These are phyloP conservation scores for Albatrellus ellisii DNA, from an alignment of 768 basidiomycete genomes.

Conservation along the genomic window DNA sequence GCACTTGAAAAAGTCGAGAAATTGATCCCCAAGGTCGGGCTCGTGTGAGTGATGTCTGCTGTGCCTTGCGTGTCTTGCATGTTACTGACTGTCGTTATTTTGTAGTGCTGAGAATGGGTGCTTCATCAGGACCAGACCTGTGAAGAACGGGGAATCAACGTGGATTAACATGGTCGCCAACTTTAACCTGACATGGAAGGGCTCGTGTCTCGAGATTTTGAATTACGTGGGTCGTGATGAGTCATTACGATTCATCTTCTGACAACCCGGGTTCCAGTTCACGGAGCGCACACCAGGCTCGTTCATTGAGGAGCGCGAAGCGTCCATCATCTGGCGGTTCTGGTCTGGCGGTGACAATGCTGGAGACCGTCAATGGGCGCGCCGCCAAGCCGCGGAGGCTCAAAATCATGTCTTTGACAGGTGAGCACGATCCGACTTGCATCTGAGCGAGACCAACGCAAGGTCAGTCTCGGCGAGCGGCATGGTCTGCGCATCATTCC, in stretches of 20 bases:
- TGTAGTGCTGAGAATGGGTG: constrained; percentile 78
- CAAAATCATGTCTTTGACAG: constrained; percentile 88
- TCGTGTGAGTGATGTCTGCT: constrained; percentile 41
- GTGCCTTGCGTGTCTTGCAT: neutral
- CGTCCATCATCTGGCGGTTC: constrained; percentile 78
- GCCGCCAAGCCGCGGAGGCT: constrained; percentile 78
- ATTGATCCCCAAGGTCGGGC: constrained; percentile 53
- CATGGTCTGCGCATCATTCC: constrained; percentile 79
- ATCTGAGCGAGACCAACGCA: neutral
- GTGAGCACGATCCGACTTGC: constrained; percentile 17
- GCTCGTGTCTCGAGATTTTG: constrained; percentile 67
- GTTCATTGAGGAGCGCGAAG: constrained; percentile 72
- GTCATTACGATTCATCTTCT: neutral
- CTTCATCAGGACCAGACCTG: constrained; percentile 65
- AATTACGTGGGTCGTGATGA: constrained; percentile 50
- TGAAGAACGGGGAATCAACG: constrained; percentile 21
- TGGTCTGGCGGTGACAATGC: constrained; percentile 40
- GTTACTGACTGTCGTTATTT: neutral
- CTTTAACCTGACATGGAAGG: constrained; percentile 73
- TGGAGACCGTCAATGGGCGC: constrained; percentile 63
- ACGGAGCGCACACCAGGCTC: constrained; percentile 81
- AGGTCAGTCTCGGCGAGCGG: constrained; percentile 65
- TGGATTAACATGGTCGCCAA: constrained; percentile 80
- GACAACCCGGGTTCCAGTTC: constrained; percentile 36
- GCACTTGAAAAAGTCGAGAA: constrained; percentile 49